Evolutionary conservation across 2,329 filamentous ascomycete species (phyloP).

Genomic region (Shiraia bambusicola): DNA sequence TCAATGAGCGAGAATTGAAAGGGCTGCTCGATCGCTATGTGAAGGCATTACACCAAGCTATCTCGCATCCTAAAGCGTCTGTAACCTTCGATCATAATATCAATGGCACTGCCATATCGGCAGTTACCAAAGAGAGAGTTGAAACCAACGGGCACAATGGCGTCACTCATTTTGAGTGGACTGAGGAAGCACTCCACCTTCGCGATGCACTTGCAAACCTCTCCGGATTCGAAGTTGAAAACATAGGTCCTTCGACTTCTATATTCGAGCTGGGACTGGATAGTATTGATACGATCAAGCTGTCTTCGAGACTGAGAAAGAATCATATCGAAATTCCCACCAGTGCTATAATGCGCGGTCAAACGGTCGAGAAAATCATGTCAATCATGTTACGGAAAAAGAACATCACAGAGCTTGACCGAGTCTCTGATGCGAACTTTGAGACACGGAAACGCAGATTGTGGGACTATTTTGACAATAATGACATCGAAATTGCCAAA

Average conservation of each 20-base stretch:
- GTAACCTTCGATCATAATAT: constrained; percentile 19
- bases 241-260: constrained; percentile 61
- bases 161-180: constrained; percentile 59
- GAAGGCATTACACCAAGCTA: constrained; percentile 39
- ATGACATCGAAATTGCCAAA: constrained; percentile 38
- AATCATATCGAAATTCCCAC: constrained; percentile 63
- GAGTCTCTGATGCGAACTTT: constrained; percentile 16
- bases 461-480: constrained; percentile 46
- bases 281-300: constrained; percentile 87
- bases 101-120: background rate
- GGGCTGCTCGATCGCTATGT: constrained; percentile 50
- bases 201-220: constrained; percentile 65
- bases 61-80: constrained; percentile 33
- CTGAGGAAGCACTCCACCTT: constrained; percentile 53
- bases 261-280: constrained; percentile 85
- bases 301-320: constrained; percentile 70
- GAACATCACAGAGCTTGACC: background rate
- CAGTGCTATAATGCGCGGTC: constrained; percentile 73
- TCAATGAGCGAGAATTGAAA: constrained; percentile 39
- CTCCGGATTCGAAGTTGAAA: constrained; percentile 53
- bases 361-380: constrained; percentile 66
- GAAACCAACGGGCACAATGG: background rate
- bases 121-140: background rate
- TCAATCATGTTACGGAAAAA: constrained; percentile 13
- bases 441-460: constrained; percentile 24